Conservation (phyloP, 2,329 filamentous ascomycete genomes). For the Clarireedia paspali region DNA sequence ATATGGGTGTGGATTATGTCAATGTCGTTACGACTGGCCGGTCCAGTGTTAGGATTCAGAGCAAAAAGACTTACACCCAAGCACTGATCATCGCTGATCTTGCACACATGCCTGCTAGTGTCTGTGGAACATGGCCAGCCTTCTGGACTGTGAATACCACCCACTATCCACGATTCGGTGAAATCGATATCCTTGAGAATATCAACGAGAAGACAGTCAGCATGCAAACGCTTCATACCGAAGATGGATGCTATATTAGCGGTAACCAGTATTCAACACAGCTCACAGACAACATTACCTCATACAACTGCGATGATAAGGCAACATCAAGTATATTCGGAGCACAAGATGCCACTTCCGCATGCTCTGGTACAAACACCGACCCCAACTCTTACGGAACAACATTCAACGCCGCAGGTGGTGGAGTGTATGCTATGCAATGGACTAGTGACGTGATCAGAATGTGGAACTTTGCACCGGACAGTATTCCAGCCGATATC, state of each 20-base stretch:
- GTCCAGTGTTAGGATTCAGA: slow-evolving; percentile 58
- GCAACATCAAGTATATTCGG: slow-evolving; percentile 24
- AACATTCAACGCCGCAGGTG: slow-evolving; percentile 56
- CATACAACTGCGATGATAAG: slow-evolving; percentile 21
- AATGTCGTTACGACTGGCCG: slow-evolving; percentile 49
- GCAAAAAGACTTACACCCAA: slow-evolving; percentile 52
- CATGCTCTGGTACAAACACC: slow-evolving; percentile 25
- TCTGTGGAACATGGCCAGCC: slow-evolving; percentile 65
- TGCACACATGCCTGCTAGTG: slow-evolving; percentile 58
- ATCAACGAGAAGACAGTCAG: slow-evolving; percentile 54
- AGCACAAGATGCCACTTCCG: slow-evolving; percentile 32
- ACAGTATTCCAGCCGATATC: slow-evolving; percentile 58
- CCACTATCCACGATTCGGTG: slow-evolving; percentile 43
- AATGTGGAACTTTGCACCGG: slow-evolving; percentile 68
- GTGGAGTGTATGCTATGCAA: slow-evolving; percentile 61
- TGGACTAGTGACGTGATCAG: slow-evolving; percentile 62
- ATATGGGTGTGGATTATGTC: slow-evolving; percentile 59
- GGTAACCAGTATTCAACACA: slow-evolving; percentile 16
- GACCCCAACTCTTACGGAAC: slow-evolving; percentile 41
- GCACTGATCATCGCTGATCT: slow-evolving; percentile 62
- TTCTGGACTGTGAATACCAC: slow-evolving; percentile 60
- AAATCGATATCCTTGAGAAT: slow-evolving; percentile 60
- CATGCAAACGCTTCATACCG: slow-evolving; percentile 55
- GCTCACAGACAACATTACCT: background rate
- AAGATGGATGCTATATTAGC: slow-evolving; percentile 34